A percentile compares a stretch with the other conserved stretches of the same genome.
phyloP scores from a whole-genome alignment of 2,329 filamentous ascomycete genomes.

The Monilinia laxa region DNA sequence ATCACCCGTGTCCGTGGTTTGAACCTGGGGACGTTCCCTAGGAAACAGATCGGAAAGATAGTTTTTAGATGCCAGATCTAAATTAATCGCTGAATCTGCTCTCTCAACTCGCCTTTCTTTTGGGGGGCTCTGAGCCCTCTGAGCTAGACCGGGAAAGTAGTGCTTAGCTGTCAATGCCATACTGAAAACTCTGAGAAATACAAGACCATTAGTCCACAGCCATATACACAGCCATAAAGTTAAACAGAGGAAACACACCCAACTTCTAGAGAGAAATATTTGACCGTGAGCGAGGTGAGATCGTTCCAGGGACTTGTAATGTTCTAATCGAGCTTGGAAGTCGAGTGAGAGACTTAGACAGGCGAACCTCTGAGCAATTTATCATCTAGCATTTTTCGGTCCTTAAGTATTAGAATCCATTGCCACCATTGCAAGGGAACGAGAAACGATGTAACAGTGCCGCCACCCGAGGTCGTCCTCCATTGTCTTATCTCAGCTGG shows the following conservation, averaged over 20 bases:
- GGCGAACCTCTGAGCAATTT: background rate
- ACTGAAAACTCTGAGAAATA: background rate
- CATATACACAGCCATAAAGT: too few relatives aligned
- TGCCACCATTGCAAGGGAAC: background rate
- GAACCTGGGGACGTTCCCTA: background rate
- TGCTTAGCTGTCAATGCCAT: constrained; percentile 3
- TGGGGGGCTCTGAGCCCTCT: background rate
- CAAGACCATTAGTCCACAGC: background rate
- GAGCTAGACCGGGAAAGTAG: background rate
- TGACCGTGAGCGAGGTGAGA: background rate
- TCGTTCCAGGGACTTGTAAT: background rate
- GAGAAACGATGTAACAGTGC: background rate
- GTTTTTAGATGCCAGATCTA: constrained; percentile 13
- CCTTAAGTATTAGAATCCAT: background rate
- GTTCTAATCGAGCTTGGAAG: background rate
- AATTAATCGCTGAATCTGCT: background rate
- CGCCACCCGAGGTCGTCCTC: background rate
- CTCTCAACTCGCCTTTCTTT: background rate
- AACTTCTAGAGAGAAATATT: background rate
- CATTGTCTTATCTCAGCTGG: background rate
- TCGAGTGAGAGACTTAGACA: background rate
- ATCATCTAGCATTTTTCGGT: background rate
- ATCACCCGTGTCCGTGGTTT: background rate
- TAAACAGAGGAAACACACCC: background rate
- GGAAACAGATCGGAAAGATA: too few relatives aligned